phyloP scores from a whole-genome alignment of 371 early-diverging fungal genomes.

The Actinomucor elegans region DNA sequence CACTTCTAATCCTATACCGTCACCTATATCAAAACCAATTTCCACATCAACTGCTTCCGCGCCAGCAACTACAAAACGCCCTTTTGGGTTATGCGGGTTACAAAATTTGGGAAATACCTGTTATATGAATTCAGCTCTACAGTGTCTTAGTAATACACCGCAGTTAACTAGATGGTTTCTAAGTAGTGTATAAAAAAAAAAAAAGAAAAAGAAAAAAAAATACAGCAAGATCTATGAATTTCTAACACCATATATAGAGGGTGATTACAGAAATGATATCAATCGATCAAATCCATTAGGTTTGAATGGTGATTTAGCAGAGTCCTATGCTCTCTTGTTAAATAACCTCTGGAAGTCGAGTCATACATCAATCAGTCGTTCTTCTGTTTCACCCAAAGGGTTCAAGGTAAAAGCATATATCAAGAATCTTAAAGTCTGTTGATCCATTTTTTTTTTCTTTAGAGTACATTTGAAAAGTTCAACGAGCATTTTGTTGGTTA shows the following conservation, averaged over 20 bases:
- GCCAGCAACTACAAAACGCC: no score
- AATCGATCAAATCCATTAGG: slow-evolving; percentile 82
- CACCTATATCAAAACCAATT: no score
- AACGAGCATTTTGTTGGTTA: slow-evolving; percentile 62
- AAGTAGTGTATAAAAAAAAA: no score
- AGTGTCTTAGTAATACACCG: slow-evolving; percentile 86
- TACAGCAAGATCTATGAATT: no score
- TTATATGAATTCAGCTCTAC: slow-evolving; percentile 96
- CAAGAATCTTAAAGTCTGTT: no score
- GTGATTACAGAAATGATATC: slow-evolving; percentile 68
- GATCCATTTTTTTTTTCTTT: no score
- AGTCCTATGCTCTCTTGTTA: slow-evolving; percentile 67
- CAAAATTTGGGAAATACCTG: slow-evolving; percentile 98
- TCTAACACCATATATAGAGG: no score
- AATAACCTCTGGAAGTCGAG: slow-evolving; percentile 72
- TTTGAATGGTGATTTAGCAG: slow-evolving; percentile 73
- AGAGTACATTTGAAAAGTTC: slow-evolving; percentile 62
- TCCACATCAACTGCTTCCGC: no score
- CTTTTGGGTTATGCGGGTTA: no score
- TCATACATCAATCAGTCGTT: slow-evolving; percentile 43
- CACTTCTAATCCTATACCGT: no score
- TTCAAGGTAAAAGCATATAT: slow-evolving; percentile 57
- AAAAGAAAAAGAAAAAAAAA: no score
- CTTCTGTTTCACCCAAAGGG: slow-evolving; percentile 35
- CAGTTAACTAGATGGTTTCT: slow-evolving; percentile 87